Base-by-base conservation (phyloP, 768 basidiomycete species). In the Gymnopilus dilepis region DNA sequence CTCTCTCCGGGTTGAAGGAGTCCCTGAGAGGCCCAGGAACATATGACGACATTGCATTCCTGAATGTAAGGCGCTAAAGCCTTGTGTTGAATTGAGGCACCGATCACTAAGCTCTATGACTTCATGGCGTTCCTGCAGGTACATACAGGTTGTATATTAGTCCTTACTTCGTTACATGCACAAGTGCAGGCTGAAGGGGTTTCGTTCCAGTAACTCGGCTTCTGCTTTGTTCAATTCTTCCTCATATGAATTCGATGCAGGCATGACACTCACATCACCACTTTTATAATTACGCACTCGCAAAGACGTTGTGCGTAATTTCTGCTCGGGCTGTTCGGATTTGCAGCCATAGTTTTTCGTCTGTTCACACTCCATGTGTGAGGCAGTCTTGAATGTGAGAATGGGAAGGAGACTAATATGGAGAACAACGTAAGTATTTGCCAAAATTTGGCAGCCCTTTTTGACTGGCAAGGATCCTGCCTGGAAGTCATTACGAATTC, bases 291-390 rank as follows among this genome's bases (percentile, higher is more conserved):
- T 45, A 45, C 19, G 6, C 4, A 26, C 24, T 26, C 13, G 43
- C 43, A 47, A 37, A 37, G 34, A 9, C 34, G 15, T 37, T 37
- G 34, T 15, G 34, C 15, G 40, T 41, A 26, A 47, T 47, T 13
- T 26, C 1, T 9, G 9, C 43, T 47, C 24, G 43, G 43, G 43
- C 43, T 26, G 26, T 13, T 47, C 43, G 24, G 24, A 6, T 47
- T 4, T 15, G 17, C 26, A 24, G 24, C 43, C 8, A 11, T 47
- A 22, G 9, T 31, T 15, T 41, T n/a, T 38, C 53, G 21, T 54
- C 33, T 30, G 34, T 41, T 38, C 53, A 41, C 53, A 54, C 53
- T 55, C 33, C 40, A 55, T 42, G 40, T 55, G 53, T 15, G 37
- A 37, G 13, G 8, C 11, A 55, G 26, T 13, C 22, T 24, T 13